Conservation (phyloP, 1,139 yeast genomes). For the Candida smagusa region DNA sequence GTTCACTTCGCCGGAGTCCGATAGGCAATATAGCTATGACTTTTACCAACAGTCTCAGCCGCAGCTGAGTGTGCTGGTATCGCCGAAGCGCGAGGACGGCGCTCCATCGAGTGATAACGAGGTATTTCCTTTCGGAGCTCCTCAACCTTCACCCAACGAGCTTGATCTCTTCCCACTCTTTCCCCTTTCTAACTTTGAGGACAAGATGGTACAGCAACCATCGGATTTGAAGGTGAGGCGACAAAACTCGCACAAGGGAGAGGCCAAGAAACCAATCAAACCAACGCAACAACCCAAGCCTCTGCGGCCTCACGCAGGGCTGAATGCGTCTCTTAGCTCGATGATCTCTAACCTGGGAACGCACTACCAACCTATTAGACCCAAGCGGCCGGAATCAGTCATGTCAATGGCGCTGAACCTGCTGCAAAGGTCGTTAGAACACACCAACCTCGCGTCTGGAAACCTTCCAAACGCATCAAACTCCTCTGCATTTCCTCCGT, state of each 20-base stretch:
- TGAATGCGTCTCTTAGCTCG: constrained; percentile 17
- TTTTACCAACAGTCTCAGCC: neutral
- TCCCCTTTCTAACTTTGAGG: neutral
- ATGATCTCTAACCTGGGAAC: constrained; percentile 8
- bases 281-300: constrained; percentile 21
- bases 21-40: neutral
- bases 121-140: constrained; percentile 6
- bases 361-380: constrained; percentile 27
- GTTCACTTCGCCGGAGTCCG: constrained; percentile 4
- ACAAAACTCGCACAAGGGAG: constrained; percentile 2
- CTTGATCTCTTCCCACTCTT: constrained; percentile 2
- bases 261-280: constrained; percentile 1
- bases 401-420: constrained; percentile 40
- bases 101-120: neutral
- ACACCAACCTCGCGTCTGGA: constrained; percentile 16
- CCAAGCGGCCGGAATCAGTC: constrained; percentile 43
- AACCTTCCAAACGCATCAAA: constrained; percentile 23
- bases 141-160: constrained; percentile 13
- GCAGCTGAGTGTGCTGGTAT: neutral
- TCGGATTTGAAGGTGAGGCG: constrained; percentile 3
- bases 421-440: constrained; percentile 20
- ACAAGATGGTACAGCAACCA: neutral
- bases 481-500: constrained; percentile 33
- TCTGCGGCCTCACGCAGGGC: constrained; percentile 13
- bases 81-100: constrained; percentile 1